Conservation (phyloP, 441 rosid species). For the Daphne laureola region DNA sequence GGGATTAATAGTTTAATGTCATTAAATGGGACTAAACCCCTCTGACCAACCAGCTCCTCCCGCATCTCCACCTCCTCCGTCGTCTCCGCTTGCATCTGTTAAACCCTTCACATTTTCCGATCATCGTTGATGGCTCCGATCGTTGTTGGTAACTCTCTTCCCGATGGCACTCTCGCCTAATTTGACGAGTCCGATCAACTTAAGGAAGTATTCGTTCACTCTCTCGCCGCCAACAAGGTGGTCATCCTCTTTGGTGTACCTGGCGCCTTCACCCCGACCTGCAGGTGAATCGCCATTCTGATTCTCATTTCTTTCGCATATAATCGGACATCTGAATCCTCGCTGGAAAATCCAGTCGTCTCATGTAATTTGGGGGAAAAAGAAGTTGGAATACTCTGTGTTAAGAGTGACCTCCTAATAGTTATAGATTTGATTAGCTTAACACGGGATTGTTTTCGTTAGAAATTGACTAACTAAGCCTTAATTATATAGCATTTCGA, state of each 20-base stretch:
- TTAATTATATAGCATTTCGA: background rate
- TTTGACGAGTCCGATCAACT: conserved; percentile 82
- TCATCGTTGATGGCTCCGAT: conserved; percentile 70
- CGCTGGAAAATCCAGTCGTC: background rate
- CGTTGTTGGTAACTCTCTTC: conserved; percentile 52
- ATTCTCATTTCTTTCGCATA: background rate
- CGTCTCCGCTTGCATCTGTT: no score
- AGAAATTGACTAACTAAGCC: no score
- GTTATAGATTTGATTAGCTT: no score
- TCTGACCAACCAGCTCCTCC: no score
- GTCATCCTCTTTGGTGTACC: conserved; percentile 81
- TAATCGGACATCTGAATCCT: background rate
- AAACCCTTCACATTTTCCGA: no score
- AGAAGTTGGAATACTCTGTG: background rate
- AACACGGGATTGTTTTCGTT: no score
- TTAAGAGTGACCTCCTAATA: no score
- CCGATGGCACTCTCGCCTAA: conserved; percentile 71
- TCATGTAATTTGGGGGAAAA: background rate
- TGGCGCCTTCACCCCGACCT: conserved; percentile 96
- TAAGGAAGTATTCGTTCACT: conserved; percentile 61
- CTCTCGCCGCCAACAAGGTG: conserved; percentile 79
- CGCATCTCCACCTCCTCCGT: no score
- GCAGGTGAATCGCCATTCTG: conserved; percentile 44
- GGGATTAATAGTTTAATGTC: no score
- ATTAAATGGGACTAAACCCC: no score